Evolutionary conservation across 495 filamentous ascomycete genomes (phyloP), one percentile per base, ranked within the genome.

Genomic region (Penicillium bovifimosum): DNA sequence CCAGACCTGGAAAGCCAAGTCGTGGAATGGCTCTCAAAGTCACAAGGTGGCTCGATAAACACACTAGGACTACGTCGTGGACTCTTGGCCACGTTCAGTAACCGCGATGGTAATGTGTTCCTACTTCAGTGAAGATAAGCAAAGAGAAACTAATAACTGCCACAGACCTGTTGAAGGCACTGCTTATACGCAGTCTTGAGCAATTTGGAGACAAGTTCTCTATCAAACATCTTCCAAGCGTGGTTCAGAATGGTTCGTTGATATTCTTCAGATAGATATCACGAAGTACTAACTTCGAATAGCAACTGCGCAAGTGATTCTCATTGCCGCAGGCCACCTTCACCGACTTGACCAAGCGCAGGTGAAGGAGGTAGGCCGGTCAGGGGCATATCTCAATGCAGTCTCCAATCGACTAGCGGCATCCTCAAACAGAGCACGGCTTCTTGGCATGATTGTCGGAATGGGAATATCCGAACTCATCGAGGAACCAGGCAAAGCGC

Each of bases 391-490:
- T 67, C 74, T 92, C 6, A 87, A 80, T 55, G 79, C 82, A 26
- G 81, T 97, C 26, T 96, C 93, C 0, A 96, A 96, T 59, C 81
- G 91, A 35, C 74, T 99, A n/a, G 80, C 80, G 9, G 78, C 87
- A 24, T 81, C 88, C 17, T 90, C 91, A 41, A 74, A 75, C 11
- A 78, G 83, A 49, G 85, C 88, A 45, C 81, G 93, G 4, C 87
- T 91, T 49, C 76, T 99, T 4, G 95, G 93, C 0, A 96, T 99
- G 87, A 74, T 88, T 5, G 82, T 96, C 39, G 93, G 87, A 2
- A 90, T 86, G 42, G 81, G 84, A 0, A 79, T 97, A 11, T 96
- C 91, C 0, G 74, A 79, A 16, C 76, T 99, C 1, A 81, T 93
- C 5, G 90, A 97, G 60, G 81, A 84, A 53, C 80, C 80, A 20